These are phyloP conservation scores for Nemophila menziesii DNA, from an alignment of 257 asterid species.

Conservation along the genomic window DNA sequence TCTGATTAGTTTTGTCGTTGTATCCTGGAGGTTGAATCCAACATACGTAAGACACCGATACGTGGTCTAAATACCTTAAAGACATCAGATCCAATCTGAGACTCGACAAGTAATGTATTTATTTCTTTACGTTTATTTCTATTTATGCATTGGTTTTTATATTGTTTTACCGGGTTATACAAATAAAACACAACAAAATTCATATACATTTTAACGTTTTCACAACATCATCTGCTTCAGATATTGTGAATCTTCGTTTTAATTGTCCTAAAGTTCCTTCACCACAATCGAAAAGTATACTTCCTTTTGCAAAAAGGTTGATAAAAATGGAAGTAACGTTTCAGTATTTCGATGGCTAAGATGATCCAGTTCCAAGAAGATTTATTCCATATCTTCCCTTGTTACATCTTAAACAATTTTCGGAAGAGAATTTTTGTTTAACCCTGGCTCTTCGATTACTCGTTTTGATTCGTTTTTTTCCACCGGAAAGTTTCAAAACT, in stretches of 20 bases:
- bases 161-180: no score
- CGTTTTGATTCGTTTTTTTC: slow-evolving; percentile 12
- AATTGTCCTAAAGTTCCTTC: slow-evolving; percentile 97
- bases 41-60: no score
- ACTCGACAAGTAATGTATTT: no score
- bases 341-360: slow-evolving; percentile 97
- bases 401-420: slow-evolving; percentile 63
- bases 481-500: slow-evolving; percentile 32
- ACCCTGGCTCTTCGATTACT: slow-evolving; percentile 81
- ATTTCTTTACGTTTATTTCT: no score
- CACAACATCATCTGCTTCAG: slow-evolving; percentile 79
- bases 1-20: no score
- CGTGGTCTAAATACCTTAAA: no score
- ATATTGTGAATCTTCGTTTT: slow-evolving; percentile 66
- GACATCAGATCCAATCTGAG: no score
- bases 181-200: no score
- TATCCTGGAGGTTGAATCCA: no score
- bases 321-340: slow-evolving; percentile 83
- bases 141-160: no score
- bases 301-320: slow-evolving; percentile 75
- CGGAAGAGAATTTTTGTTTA: slow-evolving; percentile 41
- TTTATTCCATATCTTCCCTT: slow-evolving; percentile 84
- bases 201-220: slow-evolving; percentile 65
- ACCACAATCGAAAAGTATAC: slow-evolving; percentile 81
- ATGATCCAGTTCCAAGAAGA: slow-evolving; percentile 96